Percentiles rank a stretch among this genome's conserved stretches.
Evolutionary conservation across 352 stramenopile genomes (phyloP).

Genomic region (Phytopythium sindhum): DNA sequence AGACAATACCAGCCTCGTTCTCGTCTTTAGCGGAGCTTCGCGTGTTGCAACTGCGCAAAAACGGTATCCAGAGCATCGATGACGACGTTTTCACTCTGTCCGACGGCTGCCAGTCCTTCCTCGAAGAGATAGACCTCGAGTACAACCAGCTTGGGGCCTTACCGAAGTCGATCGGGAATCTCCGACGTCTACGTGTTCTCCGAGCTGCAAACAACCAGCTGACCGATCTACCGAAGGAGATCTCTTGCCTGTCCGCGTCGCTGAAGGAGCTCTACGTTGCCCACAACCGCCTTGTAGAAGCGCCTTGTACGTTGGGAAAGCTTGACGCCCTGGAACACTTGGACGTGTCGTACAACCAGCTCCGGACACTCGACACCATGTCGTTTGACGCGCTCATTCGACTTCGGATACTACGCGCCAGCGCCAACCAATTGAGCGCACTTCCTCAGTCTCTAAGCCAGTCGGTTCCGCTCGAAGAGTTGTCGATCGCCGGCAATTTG

Average conservation of each 20-base stretch:
- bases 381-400: constrained; percentile 34
- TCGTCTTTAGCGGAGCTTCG: constrained; percentile 33
- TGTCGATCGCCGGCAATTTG: constrained; percentile 57
- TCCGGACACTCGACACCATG: constrained; percentile 38
- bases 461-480: constrained; percentile 34
- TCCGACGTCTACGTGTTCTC: constrained; percentile 38
- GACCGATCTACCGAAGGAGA: constrained; percentile 25
- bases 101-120: constrained; percentile 4
- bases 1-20: constrained; percentile 35
- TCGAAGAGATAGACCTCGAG: constrained; percentile 63
- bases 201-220: constrained; percentile 51
- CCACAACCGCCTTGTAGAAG: constrained; percentile 49
- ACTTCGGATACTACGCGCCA: constrained; percentile 41
- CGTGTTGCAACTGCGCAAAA: constrained; percentile 61
- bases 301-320: constrained; percentile 22
- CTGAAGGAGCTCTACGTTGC: constrained; percentile 39
- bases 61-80: constrained; percentile 42
- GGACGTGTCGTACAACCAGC: constrained; percentile 68
- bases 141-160: constrained; percentile 52
- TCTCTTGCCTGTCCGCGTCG: constrained; percentile 23
- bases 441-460: constrained; percentile 39
- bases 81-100: constrained; percentile 34
- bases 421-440: constrained; percentile 42
- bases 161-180: constrained; percentile 36
- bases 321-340: constrained; percentile 34